These are phyloP conservation scores for Amanita brunnescens DNA, from an alignment of 768 basidiomycete genomes.

Conservation along the genomic window DNA sequence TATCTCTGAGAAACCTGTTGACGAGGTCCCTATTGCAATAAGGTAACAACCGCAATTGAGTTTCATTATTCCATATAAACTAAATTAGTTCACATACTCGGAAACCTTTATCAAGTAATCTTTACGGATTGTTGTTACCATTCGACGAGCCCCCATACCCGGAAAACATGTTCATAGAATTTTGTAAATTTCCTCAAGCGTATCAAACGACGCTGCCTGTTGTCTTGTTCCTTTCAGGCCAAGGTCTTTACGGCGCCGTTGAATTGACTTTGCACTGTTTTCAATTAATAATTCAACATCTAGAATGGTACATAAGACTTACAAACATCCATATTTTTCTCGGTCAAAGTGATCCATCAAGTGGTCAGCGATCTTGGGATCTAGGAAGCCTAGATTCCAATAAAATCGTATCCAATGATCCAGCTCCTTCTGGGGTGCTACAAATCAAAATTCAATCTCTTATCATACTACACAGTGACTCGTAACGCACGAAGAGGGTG, in stretches of 20 bases:
- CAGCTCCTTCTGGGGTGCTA: slow-evolving; percentile 5
- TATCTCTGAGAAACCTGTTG: not conserved
- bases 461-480: not conserved
- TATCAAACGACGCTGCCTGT: not conserved
- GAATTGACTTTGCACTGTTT: not conserved
- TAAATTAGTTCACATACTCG: slow-evolving; percentile 14
- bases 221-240: not conserved
- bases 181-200: not conserved
- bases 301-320: not conserved
- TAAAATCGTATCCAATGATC: slow-evolving; percentile 5
- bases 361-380: slow-evolving; percentile 10
- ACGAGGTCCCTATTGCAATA: not conserved
- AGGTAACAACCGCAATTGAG: no score
- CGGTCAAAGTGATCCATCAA: slow-evolving; percentile 5
- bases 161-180: not conserved
- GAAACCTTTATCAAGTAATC: slow-evolving; percentile 13
- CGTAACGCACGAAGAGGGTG: not conserved
- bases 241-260: not conserved
- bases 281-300: no score
- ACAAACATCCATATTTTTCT: not conserved
- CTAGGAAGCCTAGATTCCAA: slow-evolving; percentile 8
- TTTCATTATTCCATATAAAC: no score
- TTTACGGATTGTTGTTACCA: slow-evolving; percentile 10
- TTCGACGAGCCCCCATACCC: slow-evolving; percentile 13
- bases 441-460: not conserved